Evolutionary conservation across 768 basidiomycete species (phyloP), one percentile per base, ranked within the genome.

Genomic region (Lactarius trivialis): DNA sequence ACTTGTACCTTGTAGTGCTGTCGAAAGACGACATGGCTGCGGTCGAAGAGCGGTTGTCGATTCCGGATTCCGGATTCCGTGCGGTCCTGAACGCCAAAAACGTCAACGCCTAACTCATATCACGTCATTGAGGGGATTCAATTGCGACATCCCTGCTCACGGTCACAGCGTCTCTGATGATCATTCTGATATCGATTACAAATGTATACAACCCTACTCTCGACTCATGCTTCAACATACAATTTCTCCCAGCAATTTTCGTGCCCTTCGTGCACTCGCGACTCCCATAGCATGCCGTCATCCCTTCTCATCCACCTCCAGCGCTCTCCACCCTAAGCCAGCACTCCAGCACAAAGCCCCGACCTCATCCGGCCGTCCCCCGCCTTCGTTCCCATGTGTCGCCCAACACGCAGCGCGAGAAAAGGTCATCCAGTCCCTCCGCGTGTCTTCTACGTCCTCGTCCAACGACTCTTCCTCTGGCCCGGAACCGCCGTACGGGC

Each of bases 401-500:
- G 90, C 92, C 60, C 89, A 89, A 1, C 91, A 93, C 65, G 85
- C 86, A 4, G 79, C 78, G 4, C 79, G 91, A 11, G 82, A 88
- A 71, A 85, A 83, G 0, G 81, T 81, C 36, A 71, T 85, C 36
- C 66, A 76, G 55, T 75, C 74, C 49, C 63, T 49, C 58, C 67
- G 30, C 19, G 34, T 32, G 11, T 55, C 62, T 2, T 43, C 62
- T 0, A 21, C 45, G 17, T 28, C 55, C 21, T 7, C 11, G 28
- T 19, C 64, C 4, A 37, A 73, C 28, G 68, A 73, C 3, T 65
- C 72, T 0, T 79, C 79, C 21, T 78, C 82, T 21, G 91, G 91
- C 7, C 91, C 91, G 0, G 91, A 93, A 69, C 89, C 89, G 0
- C 80, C 89, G 0, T 93, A 93, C 68, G 86, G 88, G 0, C 83